phyloP scores from a whole-genome alignment of 305 asterid genomes.

The Petunia hybrid region DNA sequence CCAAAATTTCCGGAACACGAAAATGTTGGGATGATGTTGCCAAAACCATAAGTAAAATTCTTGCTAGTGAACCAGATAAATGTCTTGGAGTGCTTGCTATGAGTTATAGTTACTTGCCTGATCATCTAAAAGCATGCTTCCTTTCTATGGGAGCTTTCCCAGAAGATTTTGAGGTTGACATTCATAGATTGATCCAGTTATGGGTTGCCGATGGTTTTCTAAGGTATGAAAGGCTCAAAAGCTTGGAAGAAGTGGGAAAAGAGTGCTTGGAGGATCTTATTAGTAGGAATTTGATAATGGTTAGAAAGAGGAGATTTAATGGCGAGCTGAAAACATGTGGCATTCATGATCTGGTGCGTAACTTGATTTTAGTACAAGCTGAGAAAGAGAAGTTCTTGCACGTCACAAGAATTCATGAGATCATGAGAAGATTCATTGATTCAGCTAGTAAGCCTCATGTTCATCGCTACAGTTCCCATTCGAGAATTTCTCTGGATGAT shows the following conservation, averaged over 20 bases:
- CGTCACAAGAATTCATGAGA: not conserved
- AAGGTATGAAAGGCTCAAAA: not conserved
- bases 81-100: not conserved
- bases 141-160: slow-evolving; percentile 21
- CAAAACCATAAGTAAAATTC: too few relatives aligned
- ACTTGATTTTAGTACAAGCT: slow-evolving; percentile 2
- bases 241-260: slow-evolving; percentile 1
- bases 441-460: slow-evolving; percentile 4
- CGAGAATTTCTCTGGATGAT: not conserved
- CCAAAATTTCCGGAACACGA: not conserved
- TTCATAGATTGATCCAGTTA: not conserved
- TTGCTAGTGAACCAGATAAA: too few relatives aligned
- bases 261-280: slow-evolving; percentile 22
- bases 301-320: not conserved
- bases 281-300: not conserved
- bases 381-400: not conserved
- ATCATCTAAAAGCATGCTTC: slow-evolving; percentile 25
- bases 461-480: slow-evolving; percentile 2
- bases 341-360: slow-evolving; percentile 27
- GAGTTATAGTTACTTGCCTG: slow-evolving; percentile 25
- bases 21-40: too few relatives aligned
- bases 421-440: not conserved
- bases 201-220: slow-evolving; percentile 36
- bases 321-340: slow-evolving; percentile 23
- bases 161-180: slow-evolving; percentile 18